These are phyloP conservation scores for Aspergillus wentii DNA, from an alignment of 495 filamentous ascomycete genomes.

Conservation along the genomic window DNA sequence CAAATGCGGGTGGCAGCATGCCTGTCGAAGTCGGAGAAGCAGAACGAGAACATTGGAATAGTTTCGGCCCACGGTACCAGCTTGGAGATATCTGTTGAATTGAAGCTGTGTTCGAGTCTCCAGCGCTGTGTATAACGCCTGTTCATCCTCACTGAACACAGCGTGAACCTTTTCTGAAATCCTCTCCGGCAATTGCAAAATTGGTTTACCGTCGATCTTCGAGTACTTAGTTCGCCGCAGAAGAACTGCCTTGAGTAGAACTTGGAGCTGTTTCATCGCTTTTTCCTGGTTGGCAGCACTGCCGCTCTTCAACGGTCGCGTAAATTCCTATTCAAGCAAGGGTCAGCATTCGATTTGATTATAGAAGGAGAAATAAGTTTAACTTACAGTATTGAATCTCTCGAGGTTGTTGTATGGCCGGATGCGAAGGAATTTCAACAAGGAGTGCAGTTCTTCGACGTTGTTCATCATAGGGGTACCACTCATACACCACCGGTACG, in stretches of 20 bases:
- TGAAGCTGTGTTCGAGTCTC: slow-evolving; percentile 60
- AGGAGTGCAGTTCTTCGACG: slow-evolving; percentile 73
- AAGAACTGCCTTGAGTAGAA: slow-evolving; percentile 78
- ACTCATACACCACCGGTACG: slow-evolving; percentile 77
- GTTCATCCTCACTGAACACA: slow-evolving; percentile 71
- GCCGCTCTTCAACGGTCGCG: slow-evolving; percentile 44
- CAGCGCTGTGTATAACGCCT: slow-evolving; percentile 65
- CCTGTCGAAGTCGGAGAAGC: slow-evolving; percentile 78
- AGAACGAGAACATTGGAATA: slow-evolving; percentile 84
- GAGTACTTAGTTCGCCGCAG: slow-evolving; percentile 82
- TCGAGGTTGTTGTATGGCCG: slow-evolving; percentile 67
- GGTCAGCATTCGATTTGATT: slow-evolving; percentile 4
- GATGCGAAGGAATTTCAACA: slow-evolving; percentile 78
- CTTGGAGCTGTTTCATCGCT: slow-evolving; percentile 69
- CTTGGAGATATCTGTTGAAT: slow-evolving; percentile 74
- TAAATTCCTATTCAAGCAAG: slow-evolving; percentile 39
- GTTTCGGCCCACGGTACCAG: slow-evolving; percentile 67
- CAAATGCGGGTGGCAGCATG: slow-evolving; percentile 90
- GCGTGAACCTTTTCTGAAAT: slow-evolving; percentile 60
- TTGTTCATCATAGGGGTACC: slow-evolving; percentile 96
- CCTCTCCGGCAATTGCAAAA: slow-evolving; percentile 69
- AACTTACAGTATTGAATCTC: slow-evolving; percentile 55
- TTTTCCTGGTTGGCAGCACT: slow-evolving; percentile 25
- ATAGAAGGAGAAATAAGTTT: slow-evolving; percentile 1
- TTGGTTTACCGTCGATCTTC: slow-evolving; percentile 78